Base-by-base conservation (phyloP, 2,329 filamentous ascomycete genomes). In the Exophiala bonariae region DNA sequence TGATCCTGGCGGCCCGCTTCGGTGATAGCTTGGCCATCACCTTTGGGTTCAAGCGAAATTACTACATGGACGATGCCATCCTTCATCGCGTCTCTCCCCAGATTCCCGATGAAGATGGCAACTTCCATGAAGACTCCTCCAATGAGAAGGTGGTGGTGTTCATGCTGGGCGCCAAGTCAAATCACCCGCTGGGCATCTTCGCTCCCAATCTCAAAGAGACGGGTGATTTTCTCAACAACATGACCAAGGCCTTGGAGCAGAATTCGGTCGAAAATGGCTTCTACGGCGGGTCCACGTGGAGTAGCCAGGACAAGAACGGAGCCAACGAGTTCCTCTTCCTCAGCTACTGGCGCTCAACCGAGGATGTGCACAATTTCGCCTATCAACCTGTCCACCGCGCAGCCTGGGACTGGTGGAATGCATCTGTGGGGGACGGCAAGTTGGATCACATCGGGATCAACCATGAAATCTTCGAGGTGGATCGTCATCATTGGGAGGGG, bases 351-450 rank as follows among this genome's bases (percentile, higher is more conserved):
- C 63, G 65, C 28, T 61, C 54, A 9, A 56, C 66, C 14, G 68
- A 72, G 31, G 63, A 66, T 14, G 52, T 77, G n/a, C 71, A 75
- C 47, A 59, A 58, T 4, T 77, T 70, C 50, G 72, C 73, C 3
- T 68, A 74, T 44, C 61, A 62, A 14, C 50, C 60, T 3, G 28
- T 66, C 2, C 74, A 77, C 48, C 63, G 64, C 17, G 61, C 66
- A n/a, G 65, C 54, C 1, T 69, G 71, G 70, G 59, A 63, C 20
- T 75, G 71, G 70, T 76, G 69, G 69, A 66, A 68, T 23, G 58
- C 59, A 38, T 63, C 59, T 5, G 48, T 58, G 16, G 65, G 66
- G 49, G 41, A 67, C 5, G 55, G 64, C 39, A 57, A 63, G 20
- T n/a, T n/a, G n/a, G 23, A 26, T 26, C 66, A 75, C 49, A 44